phyloP scores from a whole-genome alignment of 2,329 filamentous ascomycete genomes.

The Mollisiaceae sp. region DNA sequence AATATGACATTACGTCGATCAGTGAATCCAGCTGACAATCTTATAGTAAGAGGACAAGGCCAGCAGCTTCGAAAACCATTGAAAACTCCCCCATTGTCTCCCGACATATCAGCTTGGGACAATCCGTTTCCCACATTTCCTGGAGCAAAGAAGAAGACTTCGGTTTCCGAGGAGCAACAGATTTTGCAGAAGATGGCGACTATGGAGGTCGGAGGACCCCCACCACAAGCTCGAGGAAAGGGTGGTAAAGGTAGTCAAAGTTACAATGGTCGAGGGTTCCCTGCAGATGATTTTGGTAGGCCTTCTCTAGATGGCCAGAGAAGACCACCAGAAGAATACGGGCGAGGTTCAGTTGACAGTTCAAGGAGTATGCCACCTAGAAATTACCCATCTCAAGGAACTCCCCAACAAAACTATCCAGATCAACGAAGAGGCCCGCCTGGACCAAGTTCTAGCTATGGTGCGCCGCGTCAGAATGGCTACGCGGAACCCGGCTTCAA shows the following conservation, averaged over 20 bases:
- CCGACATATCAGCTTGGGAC: slow-evolving; percentile 48
- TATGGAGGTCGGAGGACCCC: slow-evolving; percentile 38
- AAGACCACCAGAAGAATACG: slow-evolving; percentile 32
- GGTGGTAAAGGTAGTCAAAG: slow-evolving; percentile 35
- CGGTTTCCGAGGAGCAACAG: slow-evolving; percentile 46
- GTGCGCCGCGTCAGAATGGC: slow-evolving; percentile 30
- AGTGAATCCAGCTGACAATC: slow-evolving; percentile 24
- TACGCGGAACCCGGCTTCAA: slow-evolving; percentile 38
- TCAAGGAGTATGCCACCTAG: slow-evolving; percentile 34
- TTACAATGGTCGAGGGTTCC: slow-evolving; percentile 23
- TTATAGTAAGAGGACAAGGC: slow-evolving; percentile 28
- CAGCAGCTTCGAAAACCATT: slow-evolving; percentile 32
- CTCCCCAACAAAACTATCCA: slow-evolving; percentile 36
- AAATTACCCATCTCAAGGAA: slow-evolving; percentile 34
- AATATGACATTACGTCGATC: slow-evolving; percentile 33
- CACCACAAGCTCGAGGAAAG: slow-evolving; percentile 30
- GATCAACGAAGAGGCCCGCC: slow-evolving; percentile 35
- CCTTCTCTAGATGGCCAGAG: slow-evolving; percentile 31
- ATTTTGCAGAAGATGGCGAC: slow-evolving; percentile 40
- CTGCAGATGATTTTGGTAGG: slow-evolving; percentile 37
- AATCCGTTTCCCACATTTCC: slow-evolving; percentile 55
- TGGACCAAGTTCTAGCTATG: slow-evolving; percentile 27
- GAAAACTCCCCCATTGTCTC: slow-evolving; percentile 45
- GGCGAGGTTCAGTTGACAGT: slow-evolving; percentile 36
- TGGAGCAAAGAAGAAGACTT: slow-evolving; percentile 47